Evolutionary conservation across 805 yeast genomes (phyloP), one percentile per base, ranked within the genome.

Genomic region (Isabelozyma pseudorhagii): DNA sequence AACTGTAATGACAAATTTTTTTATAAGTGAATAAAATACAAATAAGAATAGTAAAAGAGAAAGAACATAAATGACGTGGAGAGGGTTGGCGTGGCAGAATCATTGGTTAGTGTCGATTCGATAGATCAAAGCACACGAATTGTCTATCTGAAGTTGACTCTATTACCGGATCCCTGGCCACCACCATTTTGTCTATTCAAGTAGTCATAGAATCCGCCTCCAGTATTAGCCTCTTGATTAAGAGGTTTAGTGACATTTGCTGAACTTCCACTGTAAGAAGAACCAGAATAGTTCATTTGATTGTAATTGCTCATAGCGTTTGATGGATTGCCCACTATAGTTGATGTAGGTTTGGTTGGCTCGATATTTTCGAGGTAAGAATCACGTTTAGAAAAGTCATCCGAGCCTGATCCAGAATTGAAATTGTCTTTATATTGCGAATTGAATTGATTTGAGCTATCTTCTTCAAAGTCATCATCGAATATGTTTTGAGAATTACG

Each of bases 281-380:
- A 18, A 21, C 15, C 21, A 15, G 34, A n/a, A 15, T 42, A 42
- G 15, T 17, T 28, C 14, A 21, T 21, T 17, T 28, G n/a, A 39
- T 56, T 56, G 51, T 57, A 65, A 15, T 58, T 60, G 44, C 54
- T 54, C 51, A 59, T 54, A 2, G 63, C 73, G 46, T 62, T 63
- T 25, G 55, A 53, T 6, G 77, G 71, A 51, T 71, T 68, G 1
- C 79, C 78, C 8, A 65, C 71, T 27, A 74, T 69, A 6, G 79
- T 74, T 27, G 76, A 70, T 1, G 69, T 59, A 10, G 77, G 78
- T 48, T 72, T 69, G n/a, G 74, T 73, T 27, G 78, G 74, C 48
- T 71, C 76, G 41, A 63, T 55, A 38, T 58, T 53, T 25, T 61
- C 67, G 49, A 57, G 57, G 48, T 61, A 63, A 47, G 50, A 44